Percentiles rank a stretch among this genome's conserved stretches.
Evolutionary conservation across 345 rosid species (phyloP).

Genomic region (Rhizophora apiculata): DNA sequence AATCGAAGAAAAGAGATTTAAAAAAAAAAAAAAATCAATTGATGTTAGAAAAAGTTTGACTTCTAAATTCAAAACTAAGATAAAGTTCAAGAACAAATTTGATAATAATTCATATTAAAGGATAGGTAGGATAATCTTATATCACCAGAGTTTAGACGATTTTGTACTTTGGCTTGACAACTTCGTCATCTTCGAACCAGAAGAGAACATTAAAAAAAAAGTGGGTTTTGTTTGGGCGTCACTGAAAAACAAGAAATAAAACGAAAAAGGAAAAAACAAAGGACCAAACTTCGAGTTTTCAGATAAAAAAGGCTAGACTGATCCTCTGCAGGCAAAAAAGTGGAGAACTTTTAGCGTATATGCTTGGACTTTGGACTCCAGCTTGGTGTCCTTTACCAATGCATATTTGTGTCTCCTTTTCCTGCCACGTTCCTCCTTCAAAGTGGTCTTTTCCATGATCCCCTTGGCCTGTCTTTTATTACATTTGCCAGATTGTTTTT

Average conservation of each 20-base stretch:
- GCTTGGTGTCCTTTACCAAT: neutral
- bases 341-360: slow-evolving; percentile 4
- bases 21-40: too few relatives aligned
- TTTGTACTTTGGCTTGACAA: neutral
- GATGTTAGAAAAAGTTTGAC: too few relatives aligned
- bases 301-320: slow-evolving; percentile 1
- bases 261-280: neutral
- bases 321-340: slow-evolving; percentile 15
- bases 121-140: too few relatives aligned
- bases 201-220: slow-evolving; percentile 1
- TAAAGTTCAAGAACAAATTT: too few relatives aligned
- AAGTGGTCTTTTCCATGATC: neutral
- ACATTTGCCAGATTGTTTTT: slow-evolving; percentile 25
- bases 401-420: neutral
- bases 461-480: slow-evolving; percentile 6
- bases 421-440: slow-evolving; percentile 2
- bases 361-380: slow-evolving; percentile 1
- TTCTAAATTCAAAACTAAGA: too few relatives aligned
- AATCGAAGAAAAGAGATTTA: too few relatives aligned
- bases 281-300: slow-evolving; percentile 5
- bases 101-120: too few relatives aligned
- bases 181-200: neutral
- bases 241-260: slow-evolving; percentile 8
- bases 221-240: slow-evolving; percentile 20
- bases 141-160: neutral